Base-by-base conservation (phyloP, 2,329 filamentous ascomycete genomes). In the Aciculosporium take region DNA sequence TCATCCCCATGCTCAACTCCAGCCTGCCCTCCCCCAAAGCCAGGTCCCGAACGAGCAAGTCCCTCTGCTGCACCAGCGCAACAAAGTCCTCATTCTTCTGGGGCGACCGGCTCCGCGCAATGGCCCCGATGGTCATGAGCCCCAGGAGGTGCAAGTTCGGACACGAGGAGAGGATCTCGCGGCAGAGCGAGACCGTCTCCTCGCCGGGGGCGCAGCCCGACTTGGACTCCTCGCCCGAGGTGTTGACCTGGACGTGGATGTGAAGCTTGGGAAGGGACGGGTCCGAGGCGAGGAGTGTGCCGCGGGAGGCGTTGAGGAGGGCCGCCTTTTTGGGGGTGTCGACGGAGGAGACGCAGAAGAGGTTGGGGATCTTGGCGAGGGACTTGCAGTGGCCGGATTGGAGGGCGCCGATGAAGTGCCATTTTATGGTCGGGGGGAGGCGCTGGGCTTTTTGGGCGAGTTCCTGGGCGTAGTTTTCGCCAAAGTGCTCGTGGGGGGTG, bases 1-100 rank as follows among this genome's bases (percentile, higher is more conserved):
- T 95, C 91, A 98, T 98, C 6, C 89, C 89, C 89, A 98, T 98
- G 62, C 88, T 95, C 62, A 96, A 61, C 67, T 95, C 87, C 52
- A 95, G 57, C n/a, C 44, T 48, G 46, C 71, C 69, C n/a, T 66
- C 62, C 13, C 67, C 57, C 38, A 65, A 41, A 1, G 55, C 56
- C 17, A 67, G 52, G 45, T 65, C 80, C 54, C 63, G 55, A 2
- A 70, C 74, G 2, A 95, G 76, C 12, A 74, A 60, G 57, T 93
- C 83, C 42, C 84, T 68, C 56, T 83, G 79, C 53, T 81, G 71
- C 39, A 66, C 68, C 55, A 98, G 60, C 4, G 65, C 58, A 4
- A 77, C 59, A 57, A 96, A 96, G 62, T 98, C 91, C 60, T 93
- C 86, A 58, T 96, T 96, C 62, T 89, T 81, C n/a, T 68, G 78